phyloP scores from a whole-genome alignment of 208 protist species.

The Lotmaria passim region DNA sequence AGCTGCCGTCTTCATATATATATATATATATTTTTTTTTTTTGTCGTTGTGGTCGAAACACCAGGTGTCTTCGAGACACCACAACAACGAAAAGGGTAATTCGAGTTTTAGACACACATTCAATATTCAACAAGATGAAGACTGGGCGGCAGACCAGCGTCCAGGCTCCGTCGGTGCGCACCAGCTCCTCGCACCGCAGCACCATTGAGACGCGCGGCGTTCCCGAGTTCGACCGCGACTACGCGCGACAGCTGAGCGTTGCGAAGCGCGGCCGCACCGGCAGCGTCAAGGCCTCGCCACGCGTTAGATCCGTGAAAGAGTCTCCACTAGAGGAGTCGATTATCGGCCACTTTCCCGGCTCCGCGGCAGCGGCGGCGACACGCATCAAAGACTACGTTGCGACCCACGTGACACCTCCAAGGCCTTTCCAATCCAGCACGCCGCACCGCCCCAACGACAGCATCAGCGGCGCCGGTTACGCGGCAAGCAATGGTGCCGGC shows the following conservation, averaged over 20 bases:
- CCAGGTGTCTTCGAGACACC: no score
- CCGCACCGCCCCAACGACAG: background rate
- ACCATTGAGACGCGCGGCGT: constrained; percentile 59
- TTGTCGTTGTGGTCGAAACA: no score
- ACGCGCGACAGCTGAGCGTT: constrained; percentile 50
- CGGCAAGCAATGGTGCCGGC: background rate
- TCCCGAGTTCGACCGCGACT: constrained; percentile 65
- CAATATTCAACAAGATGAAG: no score
- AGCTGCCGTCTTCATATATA: no score
- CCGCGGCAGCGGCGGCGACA: constrained; percentile 22
- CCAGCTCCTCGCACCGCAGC: constrained; percentile 66
- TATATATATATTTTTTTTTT: constrained; percentile 21
- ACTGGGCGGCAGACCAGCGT: constrained; percentile 1
- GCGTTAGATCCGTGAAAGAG: background rate
- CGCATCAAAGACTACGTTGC: constrained; percentile 41
- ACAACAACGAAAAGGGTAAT: no score
- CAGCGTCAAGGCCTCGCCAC: constrained; percentile 29
- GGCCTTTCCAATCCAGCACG: constrained; percentile 1
- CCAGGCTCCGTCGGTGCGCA: constrained; percentile 23
- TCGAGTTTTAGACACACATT: no score
- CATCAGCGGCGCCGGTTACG: background rate
- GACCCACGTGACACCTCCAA: constrained; percentile 35
- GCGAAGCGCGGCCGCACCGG: constrained; percentile 42
- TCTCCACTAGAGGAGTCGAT: background rate
- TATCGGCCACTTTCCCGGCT: constrained; percentile 11